Evolutionary conservation across 2,329 filamentous ascomycete species (phyloP), one percentile per base, ranked within the genome.

Genomic region (Diaporthe sp.): DNA sequence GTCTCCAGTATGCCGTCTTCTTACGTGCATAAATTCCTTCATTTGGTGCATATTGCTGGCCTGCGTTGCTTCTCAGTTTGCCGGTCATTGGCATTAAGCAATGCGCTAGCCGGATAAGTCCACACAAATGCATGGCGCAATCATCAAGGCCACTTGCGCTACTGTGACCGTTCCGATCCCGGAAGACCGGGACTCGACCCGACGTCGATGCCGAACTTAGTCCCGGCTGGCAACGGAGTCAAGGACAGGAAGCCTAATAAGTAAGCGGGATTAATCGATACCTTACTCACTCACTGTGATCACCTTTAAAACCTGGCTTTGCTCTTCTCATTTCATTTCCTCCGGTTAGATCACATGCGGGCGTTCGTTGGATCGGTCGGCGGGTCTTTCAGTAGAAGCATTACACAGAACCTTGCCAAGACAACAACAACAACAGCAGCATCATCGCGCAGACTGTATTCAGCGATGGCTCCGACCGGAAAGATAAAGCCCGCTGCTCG

Each of bases 401-500:
- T 75, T 53, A n/a, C 53, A 65, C 61, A 73, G 58, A 68, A 46
- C 42, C 25, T 65, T 55, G 44, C 17, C 67, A 68, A 39, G 34
- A 46, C 34, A 28, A 17, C 49, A 57, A 34, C 22, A 42, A 25
- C 67, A 65, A 78, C 79, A 70, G 49, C n/a, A 71, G 39, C 67
- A 65, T 79, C 79, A 62, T 73, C 73, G 44, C 65, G 65, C 65
- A 55, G 49, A 39, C 80, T 82, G 58, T 79, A 82, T 75, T 78
- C 81, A 34, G 79, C 79, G 28, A 84, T 84, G 82, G 75, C 82
- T 71, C 78, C 80, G 25, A 80, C 81, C 42, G 79, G 76, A 4
- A 85, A 85, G 79, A 80, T 85, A 49, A 82, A 84, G 80, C 84
- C 84, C 55, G 84, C 84, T 10, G 84, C 84, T 39, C 80, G 84